phyloP scores from a whole-genome alignment of 1,139 yeast genomes.

The Spencermartinsiella ligniputridi region DNA sequence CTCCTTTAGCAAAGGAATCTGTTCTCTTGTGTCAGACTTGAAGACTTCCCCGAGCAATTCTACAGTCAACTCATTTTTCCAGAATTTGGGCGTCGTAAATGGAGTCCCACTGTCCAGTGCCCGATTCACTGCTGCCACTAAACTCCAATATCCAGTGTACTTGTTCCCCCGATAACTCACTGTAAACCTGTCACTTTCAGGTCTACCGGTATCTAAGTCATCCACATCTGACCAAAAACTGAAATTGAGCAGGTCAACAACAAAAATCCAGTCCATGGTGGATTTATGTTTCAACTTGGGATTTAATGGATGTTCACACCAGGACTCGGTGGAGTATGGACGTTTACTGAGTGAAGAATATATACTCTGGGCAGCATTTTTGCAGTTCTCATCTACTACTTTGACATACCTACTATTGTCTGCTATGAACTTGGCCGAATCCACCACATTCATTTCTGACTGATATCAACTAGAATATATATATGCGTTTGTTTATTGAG shows the following conservation, averaged over 20 bases:
- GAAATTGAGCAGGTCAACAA: conserved; percentile 40
- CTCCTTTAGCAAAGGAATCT: conserved; percentile 34
- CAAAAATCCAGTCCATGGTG: conserved; percentile 40
- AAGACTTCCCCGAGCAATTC: conserved; percentile 30
- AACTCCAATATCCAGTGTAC: conserved; percentile 44
- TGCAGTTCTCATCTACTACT: conserved; percentile 28
- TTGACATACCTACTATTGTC: conserved; percentile 27
- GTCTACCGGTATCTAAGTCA: conserved; percentile 30
- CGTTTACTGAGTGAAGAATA: conserved; percentile 27
- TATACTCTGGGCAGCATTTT: conserved; percentile 29
- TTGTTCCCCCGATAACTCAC: conserved; percentile 32
- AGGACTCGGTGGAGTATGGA: conserved; percentile 33
- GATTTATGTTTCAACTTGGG: conserved; percentile 25
- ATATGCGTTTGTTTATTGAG: too few species aligned
- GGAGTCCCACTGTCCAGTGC: conserved; percentile 39
- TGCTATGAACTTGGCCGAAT: conserved; percentile 29
- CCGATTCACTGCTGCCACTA: conserved; percentile 40
- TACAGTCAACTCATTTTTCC: conserved; percentile 30
- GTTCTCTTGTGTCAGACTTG: conserved; percentile 30
- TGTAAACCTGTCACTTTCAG: conserved; percentile 31
- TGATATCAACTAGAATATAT: not conserved
- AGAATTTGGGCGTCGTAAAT: conserved; percentile 35
- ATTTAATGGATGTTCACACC: conserved; percentile 36
- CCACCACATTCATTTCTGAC: conserved; percentile 21
- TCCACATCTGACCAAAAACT: conserved; percentile 41